Base-by-base conservation (phyloP, 371 early-diverging fungal species). In the Parasitella parasitica region DNA sequence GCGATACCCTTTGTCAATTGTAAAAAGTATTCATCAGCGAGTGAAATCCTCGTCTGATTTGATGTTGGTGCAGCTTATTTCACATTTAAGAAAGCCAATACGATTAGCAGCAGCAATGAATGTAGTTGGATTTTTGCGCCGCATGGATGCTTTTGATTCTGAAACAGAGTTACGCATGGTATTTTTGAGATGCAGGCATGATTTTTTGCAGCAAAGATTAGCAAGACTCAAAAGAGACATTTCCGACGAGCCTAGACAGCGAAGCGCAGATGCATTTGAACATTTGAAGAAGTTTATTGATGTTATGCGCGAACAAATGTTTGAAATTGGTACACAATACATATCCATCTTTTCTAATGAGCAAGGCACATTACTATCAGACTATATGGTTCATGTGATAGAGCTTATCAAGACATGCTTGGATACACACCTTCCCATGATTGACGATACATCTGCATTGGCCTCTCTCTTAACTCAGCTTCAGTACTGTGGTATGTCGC, bases 401-500 rank as follows among this genome's bases (percentile, higher is more conserved):
- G 68, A 60, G n/a, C 57, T 68, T 2, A 69, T 85, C 48, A 67
- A 71, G 27, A 32, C 55, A 7, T 66, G 71, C 0, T 62, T 88
- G 13, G 52, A 69, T 8, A 57, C 64, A 0, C 75, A 85, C 54
- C 71, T 86, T 15, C 74, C 76, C 13, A 67, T 77, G 43, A 82
- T 92, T 52, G 71, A 77, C 20, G 91, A 91, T 54, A 87, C 86
- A 1, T 81, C 89, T 2, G 71, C 86, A 4, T 58, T 92, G 27
- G 81, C 83, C 0, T 88, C 89, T 4, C 59, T 92, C 15, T 68
- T 89, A 37, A 89, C 90, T 1, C 91, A 93, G 57, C 73, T 89
- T n/a, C 90, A 91, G 82, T 94, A 92, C 65, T 90, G 89, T 61
- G 91, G 92, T 38, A 83, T 91, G 80, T 91, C 91, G 7, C 77